Conservation (phyloP, 2,329 filamentous ascomycete genomes). For the Chrysosporium queenslandicum region DNA sequence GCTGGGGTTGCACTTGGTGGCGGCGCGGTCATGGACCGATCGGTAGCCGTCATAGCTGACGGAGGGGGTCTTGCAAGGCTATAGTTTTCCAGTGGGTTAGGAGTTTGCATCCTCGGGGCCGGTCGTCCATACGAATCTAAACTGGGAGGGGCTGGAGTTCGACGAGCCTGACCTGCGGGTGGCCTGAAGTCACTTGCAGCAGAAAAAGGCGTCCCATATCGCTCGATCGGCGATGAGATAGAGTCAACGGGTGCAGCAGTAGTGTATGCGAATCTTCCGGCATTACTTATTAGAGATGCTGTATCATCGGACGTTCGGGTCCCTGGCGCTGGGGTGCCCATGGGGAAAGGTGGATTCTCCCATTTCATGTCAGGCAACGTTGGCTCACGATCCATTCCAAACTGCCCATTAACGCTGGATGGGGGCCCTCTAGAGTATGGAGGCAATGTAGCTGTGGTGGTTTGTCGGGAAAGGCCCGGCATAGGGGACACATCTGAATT, state of each 20-base stretch:
- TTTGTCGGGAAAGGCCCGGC: constrained; percentile 50
- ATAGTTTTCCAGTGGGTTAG: constrained; percentile 5
- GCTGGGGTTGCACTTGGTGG: constrained; percentile 9
- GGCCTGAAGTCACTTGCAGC: constrained; percentile 20
- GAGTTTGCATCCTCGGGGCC: constrained; percentile 7
- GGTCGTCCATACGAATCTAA: constrained; percentile 3
- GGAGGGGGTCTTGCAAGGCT: not conserved
- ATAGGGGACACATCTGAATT: constrained; percentile 49
- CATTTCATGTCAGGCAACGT: constrained; percentile 12
- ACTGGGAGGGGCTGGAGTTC: constrained; percentile 19
- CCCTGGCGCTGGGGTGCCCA: constrained; percentile 26
- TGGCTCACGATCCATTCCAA: constrained; percentile 18
- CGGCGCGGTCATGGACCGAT: constrained; percentile 14
- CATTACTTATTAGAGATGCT: constrained; percentile 38
- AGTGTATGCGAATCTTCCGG: constrained; percentile 13
- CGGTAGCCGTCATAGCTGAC: constrained; percentile 8
- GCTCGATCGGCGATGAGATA: constrained; percentile 22
- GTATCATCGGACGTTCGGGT: constrained; percentile 39
- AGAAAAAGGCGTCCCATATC: constrained; percentile 48
- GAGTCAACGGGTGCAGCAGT: constrained; percentile 21
- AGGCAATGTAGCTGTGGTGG: constrained; percentile 54
- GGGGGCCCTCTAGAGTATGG: constrained; percentile 53
- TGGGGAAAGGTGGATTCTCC: constrained; percentile 4
- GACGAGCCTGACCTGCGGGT: constrained; percentile 19
- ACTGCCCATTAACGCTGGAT: constrained; percentile 15